Base-by-base conservation (phyloP, 768 basidiomycete genomes). In the Phlebiopsis gigantea region DNA sequence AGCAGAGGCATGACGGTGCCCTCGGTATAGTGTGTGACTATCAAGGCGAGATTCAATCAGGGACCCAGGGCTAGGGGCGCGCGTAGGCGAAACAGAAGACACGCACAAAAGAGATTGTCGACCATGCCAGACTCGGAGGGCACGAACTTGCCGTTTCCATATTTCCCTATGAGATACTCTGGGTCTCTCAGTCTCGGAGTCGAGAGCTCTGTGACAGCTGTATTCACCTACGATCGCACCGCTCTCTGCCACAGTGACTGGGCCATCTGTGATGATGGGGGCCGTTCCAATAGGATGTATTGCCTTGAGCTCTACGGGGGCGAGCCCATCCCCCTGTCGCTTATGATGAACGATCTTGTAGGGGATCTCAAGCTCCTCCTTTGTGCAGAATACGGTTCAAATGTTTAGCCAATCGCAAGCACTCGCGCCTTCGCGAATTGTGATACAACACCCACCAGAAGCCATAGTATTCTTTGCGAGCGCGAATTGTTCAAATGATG, bases 321-420 rank as follows among this genome's bases (percentile, higher is more conserved):
- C 71, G 1, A 57, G 45, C 45, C 44, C 30, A 19, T 66, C 66
- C 12, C 61, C 46, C 3, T 51, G 56, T 34, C 70, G 67, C 28
- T 68, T 50, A 53, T 72, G 71, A 31, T 65, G 63, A 61, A 71
- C 70, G 53, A 75, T 60, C 49, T 70, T 66, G 49, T 75, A 75
- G 2, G 71, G 68, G 4, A 75, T 55, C 45, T 66, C 67, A 31
- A 84, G 72, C 59, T 84, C 82, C 65, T 83, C 80, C 80, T 81
- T n/a, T n/a, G 50, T 28, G 25, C 43, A 46, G 41, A 44, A 34
- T 2, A 4, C 26, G 28, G 10, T 28, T 12, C 4, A n/a, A n/a
- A n/a, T n/a, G n/a, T n/a, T n/a, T n/a, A n/a, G 4, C 31, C 8
- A 41, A 26, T 43, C 30, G n/a, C 39, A 21, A 43, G 19, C 52